Evolutionary conservation across 192 early-diverging fungal genomes (phyloP).

Genomic region (Mortierella antarctica): DNA sequence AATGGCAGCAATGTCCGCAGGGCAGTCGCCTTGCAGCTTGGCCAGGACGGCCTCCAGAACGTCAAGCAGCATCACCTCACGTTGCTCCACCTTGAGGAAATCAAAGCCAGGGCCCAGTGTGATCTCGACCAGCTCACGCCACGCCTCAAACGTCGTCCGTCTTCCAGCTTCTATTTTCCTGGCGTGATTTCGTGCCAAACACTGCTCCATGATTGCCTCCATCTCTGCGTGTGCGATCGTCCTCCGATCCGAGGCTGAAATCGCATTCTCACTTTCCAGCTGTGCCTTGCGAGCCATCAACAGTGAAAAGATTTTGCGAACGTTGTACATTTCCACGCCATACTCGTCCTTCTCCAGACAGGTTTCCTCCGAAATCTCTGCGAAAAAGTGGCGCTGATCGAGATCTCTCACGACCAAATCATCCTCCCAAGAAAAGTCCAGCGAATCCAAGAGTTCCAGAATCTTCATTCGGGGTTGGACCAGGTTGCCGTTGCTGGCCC

Average conservation of each 20-base stretch:
- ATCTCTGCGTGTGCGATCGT: conserved; percentile 65
- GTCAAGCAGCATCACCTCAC: conserved; percentile 71
- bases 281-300: conserved; percentile 60
- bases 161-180: conserved; percentile 77
- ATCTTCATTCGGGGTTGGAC: conserved; percentile 78
- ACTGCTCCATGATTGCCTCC: conserved; percentile 67
- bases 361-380: conserved; percentile 58
- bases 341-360: conserved; percentile 65
- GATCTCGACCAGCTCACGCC: conserved; percentile 85
- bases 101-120: conserved; percentile 74
- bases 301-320: conserved; percentile 72
- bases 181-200: conserved; percentile 79
- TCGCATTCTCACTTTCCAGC: conserved; percentile 57
- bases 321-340: conserved; percentile 74
- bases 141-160: conserved; percentile 77
- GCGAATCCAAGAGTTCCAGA: conserved; percentile 74
- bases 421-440: conserved; percentile 72
- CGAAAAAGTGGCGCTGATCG: conserved; percentile 52
- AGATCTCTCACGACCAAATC: conserved; percentile 32
- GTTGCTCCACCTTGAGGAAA: conserved; percentile 67
- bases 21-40: conserved; percentile 61
- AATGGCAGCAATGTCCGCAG: conserved; percentile 60
- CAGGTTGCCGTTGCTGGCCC: conserved; percentile 16
- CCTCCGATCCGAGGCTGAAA: conserved; percentile 58
- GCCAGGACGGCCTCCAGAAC: conserved; percentile 75